These are phyloP conservation scores for Liquidambar formosana DNA, from an alignment of 164 flowering plant genomes.

Conservation along the genomic window DNA sequence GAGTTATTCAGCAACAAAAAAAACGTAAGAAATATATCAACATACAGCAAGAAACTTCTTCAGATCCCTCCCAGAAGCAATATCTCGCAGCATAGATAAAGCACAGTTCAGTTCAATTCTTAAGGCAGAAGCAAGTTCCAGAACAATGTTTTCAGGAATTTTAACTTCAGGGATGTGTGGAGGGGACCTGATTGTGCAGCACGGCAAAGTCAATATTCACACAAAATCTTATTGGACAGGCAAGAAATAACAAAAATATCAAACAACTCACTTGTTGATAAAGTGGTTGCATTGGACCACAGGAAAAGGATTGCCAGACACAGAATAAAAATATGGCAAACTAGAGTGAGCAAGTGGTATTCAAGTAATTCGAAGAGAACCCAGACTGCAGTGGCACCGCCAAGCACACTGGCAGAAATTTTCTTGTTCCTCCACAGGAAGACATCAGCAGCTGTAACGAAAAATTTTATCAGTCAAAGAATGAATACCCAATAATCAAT, in stretches of 20 bases:
- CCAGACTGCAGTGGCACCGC: constrained; percentile 38
- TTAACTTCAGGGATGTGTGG: constrained; percentile 48
- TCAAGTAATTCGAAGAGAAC: constrained; percentile 44
- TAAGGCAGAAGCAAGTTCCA: constrained; percentile 40
- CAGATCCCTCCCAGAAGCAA: constrained; percentile 44
- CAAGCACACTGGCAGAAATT: constrained; percentile 34
- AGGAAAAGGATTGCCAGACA: constrained; percentile 50
- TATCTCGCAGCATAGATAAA: constrained; percentile 26
- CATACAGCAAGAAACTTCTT: constrained; percentile 46
- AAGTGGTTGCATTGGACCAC: constrained; percentile 60
- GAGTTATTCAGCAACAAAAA: not conserved
- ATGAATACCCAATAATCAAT: not conserved
- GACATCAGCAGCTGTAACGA: constrained; percentile 48
- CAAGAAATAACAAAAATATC: not conserved
- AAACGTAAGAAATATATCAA: not conserved
- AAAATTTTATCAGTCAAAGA: not conserved
- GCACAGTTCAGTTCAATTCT: constrained; percentile 31
- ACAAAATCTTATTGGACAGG: not conserved
- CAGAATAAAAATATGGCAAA: constrained; percentile 51
- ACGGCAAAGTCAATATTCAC: not conserved
- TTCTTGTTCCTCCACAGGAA: constrained; percentile 54
- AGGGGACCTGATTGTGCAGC: constrained; percentile 37
- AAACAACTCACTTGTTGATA: constrained; percentile 51
- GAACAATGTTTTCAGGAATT: constrained; percentile 41
- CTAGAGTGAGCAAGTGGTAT: constrained; percentile 42